Evolutionary conservation across 148 eudicot genomes (phyloP), one percentile per base, ranked within the genome.

Genomic region (Arctostaphylos glauca): DNA sequence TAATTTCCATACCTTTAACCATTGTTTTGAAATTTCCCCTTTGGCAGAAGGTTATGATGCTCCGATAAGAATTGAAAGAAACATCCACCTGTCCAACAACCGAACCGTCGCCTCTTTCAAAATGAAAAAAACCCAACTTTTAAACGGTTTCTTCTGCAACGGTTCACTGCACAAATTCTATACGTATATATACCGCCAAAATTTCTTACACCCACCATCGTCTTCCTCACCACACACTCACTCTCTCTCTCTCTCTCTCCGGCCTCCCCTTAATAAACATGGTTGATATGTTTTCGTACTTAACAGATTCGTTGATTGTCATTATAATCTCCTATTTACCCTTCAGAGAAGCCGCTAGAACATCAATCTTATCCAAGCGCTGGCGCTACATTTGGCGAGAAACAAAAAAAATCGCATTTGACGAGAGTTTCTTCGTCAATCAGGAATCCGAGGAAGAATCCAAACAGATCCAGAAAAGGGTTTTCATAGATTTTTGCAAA

Each of bases 281-380:
- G 10, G 8, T 21, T 49, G 78, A 75, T 23, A 6, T 5, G 46
- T 23, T 88, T 4, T 82, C 90, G 3, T 19, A 9, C 6, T 72
- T 88, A 5, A 60, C 86, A 6, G 87, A 87, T 3, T 2, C 68
- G 8, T 46, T 88, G 2, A n/a, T 84, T 16, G 16, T 83, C 62
- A 38, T 47, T 53, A 82, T 90, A 23, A 54, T 88, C 31, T 90
- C 90, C 10, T n/a, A 80, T 18, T 54, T 90, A 56, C 89, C 90
- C 3, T 47, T 87, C 67, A 80, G 84, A 85, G 89, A 88, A n/a
- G 90, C 89, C 0, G 87, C 80, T 5, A 77, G 83, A 23, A 88
- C 87, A 5, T 79, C 81, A 3, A 14, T 84, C 9, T 59, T 90
- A 9, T 75, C 89, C 0, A 84, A 23, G 15, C 62, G 23, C 6